These are phyloP conservation scores for Phytopythium helicoides DNA, from an alignment of 352 stramenopile genomes.

Conservation along the genomic window DNA sequence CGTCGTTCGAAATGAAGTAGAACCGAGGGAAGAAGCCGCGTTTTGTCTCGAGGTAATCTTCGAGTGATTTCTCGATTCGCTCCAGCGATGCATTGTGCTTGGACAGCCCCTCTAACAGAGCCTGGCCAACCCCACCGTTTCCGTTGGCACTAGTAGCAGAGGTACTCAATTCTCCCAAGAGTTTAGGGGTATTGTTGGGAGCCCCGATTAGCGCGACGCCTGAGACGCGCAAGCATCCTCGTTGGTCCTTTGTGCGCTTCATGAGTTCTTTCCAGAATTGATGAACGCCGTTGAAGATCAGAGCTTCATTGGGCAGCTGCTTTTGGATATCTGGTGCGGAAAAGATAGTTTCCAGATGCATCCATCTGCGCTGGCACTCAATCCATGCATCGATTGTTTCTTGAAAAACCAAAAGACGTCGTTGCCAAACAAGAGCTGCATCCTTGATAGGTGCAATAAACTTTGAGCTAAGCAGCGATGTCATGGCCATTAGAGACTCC, in stretches of 20 bases:
- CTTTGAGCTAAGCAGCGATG: conserved; percentile 87
- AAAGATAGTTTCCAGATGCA: conserved; percentile 85
- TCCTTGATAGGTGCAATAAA: conserved; percentile 85
- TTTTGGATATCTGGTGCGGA: conserved; percentile 79
- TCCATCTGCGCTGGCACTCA: conserved; percentile 78
- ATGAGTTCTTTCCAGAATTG: conserved; percentile 85
- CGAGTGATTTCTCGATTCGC: conserved; percentile 73
- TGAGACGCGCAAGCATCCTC: conserved; percentile 63
- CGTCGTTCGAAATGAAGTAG: conserved; percentile 89
- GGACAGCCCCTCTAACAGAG: conserved; percentile 53
- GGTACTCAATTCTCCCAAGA: neutral
- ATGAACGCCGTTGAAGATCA: conserved; percentile 57
- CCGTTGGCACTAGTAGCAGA: conserved; percentile 7
- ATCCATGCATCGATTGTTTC: conserved; percentile 81
- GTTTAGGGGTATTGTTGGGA: conserved; percentile 2
- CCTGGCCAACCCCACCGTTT: conserved; percentile 21
- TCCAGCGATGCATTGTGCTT: conserved; percentile 76
- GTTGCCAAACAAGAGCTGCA: conserved; percentile 61
- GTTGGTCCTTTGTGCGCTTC: conserved; percentile 55
- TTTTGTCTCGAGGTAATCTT: conserved; percentile 85
- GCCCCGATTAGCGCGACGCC: conserved; percentile 37
- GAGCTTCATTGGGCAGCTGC: conserved; percentile 66
- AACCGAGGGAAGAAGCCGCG: conserved; percentile 83
- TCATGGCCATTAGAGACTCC: conserved; percentile 90
- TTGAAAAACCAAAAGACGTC: conserved; percentile 70